Evolutionary conservation across 2,329 filamentous ascomycete species (phyloP), one percentile per base, ranked within the genome.

Genomic region (Claviceps sp.): DNA sequence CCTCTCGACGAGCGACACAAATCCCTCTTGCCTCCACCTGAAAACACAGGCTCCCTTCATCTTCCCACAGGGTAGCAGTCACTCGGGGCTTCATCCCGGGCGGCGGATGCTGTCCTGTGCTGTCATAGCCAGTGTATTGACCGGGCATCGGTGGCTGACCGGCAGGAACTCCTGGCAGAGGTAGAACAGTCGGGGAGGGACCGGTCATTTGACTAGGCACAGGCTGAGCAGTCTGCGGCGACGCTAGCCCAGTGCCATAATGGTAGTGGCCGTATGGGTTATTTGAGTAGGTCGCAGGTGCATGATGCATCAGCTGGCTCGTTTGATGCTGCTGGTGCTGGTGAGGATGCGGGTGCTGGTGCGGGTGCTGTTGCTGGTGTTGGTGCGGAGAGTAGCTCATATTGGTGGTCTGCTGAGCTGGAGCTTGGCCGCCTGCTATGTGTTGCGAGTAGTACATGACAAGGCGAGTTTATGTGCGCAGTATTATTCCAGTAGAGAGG

Each of bases 1-100:
- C 89, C 79, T 97, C 91, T 65, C 93, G 79, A 58, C 93, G 81
- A 50, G 91, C 91, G 52, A 97, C 93, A 66, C 93, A 98, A 50
- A 98, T 91, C 47, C 91, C 91, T 59, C 93, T 85, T 3, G 93
- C 91, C 68, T 97, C 93, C 1, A 97, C 93, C 66, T 97, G 93
- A 65, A 97, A 98, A 71, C 93, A 98, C 34, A 97, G 74, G 64
- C 89, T 97, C 37, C 93, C 93, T 64, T 98, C 93, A 59, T 98
- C 93, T 72, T 97, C 93, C 93, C 93, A 98, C 23, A 98, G 68
- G 0, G 93, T 98, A 8, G 93, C 93, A 4, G 93, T 97, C 29
- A 98, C 93, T 55, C 91, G 78, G 20, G 93, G 93, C 72, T 97
- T 97, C 81, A 95, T 94, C 34, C 91, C 91, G 3, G 87, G 86